Base-by-base conservation (phyloP, 345 rosid genomes). In the Streptanthus diversifolius region DNA sequence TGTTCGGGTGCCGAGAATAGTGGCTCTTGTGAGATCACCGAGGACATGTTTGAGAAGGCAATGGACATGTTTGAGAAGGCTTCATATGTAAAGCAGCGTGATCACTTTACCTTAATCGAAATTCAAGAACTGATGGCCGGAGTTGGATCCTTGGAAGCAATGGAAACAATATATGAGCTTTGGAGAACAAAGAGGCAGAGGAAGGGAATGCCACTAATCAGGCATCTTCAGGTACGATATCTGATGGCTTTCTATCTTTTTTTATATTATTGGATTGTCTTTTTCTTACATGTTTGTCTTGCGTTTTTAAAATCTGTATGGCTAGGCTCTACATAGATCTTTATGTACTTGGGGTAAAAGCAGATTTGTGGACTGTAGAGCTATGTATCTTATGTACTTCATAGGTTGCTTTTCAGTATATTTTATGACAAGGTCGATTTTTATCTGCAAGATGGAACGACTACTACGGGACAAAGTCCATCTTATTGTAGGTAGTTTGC, bases 21-120 rank as follows among this genome's bases (percentile, higher is more conserved):
- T 69, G 69, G 63, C 51, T 79, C 79, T 2, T 61, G 60, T 68
- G 82, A 83, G 72, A 68, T 87, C 44, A 85, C 81, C 32, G 86
- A 81, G 51, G 90, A 84, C 65, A 32, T 86, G 63, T 88, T 95
- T 84, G 96, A 91, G 87, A 90, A 88, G 83, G 80, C 75, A 9
- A 87, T 95, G 87, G 90, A 87, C 81, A 60, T 79, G 86, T 82
- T 91, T 55, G 99, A 95, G 90, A 95, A 91, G 80, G 85, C 87
- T 78, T 87, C 98, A 24, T 85, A 87, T 82, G 80, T 87, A 69
- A 88, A 79, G 60, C 83, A 86, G 77, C 57, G 85, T 55, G 92
- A 87, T 54, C 86, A 88, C 70, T 91, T 91, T 64, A 80, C 85
- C 66, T 67, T 77, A 6, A 87, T 82, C 32, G 96, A 95, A 80